Evolutionary conservation across 148 eudicot species (phyloP), one percentile per base, ranked within the genome.

Genomic region (Vaccinium corymbosum): DNA sequence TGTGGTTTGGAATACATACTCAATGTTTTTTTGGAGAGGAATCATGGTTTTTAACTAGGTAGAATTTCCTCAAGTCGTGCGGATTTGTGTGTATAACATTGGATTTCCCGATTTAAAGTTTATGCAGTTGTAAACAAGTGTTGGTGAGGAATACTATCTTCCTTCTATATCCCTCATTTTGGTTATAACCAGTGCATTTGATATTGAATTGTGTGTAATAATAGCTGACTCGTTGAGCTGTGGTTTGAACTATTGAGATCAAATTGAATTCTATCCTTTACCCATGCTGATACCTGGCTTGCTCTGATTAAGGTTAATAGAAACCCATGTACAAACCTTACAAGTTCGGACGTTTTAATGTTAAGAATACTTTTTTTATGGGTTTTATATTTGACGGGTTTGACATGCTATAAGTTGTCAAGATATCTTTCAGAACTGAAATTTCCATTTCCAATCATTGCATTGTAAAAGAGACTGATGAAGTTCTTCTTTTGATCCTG

Each of bases 401-500:
- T 20, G 35, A 25, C 0, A 35, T 59, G 56, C 4, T 42, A 7
- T 16, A 49, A n/a, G 19, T 75, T n/a, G 25, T 53, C 48, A 1
- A 1, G 6, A 35, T 20, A 32, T 68, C n/a, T 71, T 71, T 55
- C 17, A 4, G 38, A 8, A 27, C 9, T 25, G 51, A 14, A 48
- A 27, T 66, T 77, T 70, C 10, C n/a, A 16, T 81, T 62, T 15
- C 68, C 27, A 2, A 35, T 2, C 48, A 19, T 42, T 64, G 70
- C 48, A 59, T 81, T 1, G 1, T 38, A 76, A 53, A 6, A 75
- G 56, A 9, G 29, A 62, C 80, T 89, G 56, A 87, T 78, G 50
- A 80, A 76, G 62, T 81, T 77, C 82, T 71, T 42, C 20, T 84
- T 82, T 71, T 12, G 4, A 53, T 78, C 85, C 82, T 74, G 8